These are phyloP conservation scores for Pelargonium myrrhifolium DNA, from an alignment of 441 rosid genomes.

Conservation along the genomic window DNA sequence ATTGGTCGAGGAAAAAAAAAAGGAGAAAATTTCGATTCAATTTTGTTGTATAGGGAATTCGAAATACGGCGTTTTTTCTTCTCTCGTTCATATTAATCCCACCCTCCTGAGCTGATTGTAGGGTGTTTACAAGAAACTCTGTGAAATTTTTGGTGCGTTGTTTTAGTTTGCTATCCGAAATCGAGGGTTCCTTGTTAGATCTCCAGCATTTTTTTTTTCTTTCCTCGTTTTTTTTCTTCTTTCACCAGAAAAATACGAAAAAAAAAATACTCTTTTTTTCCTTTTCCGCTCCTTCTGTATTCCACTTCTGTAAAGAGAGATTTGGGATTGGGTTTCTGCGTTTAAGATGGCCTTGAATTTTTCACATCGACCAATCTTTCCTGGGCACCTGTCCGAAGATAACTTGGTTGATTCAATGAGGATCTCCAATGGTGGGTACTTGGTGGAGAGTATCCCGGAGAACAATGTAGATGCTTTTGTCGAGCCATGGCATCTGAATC, in stretches of 20 bases:
- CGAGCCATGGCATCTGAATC: constrained; percentile 33
- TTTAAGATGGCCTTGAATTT: constrained; percentile 73
- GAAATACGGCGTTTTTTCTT: constrained; percentile 59
- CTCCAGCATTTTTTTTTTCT: constrained; percentile 12
- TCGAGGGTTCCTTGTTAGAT: constrained; percentile 2
- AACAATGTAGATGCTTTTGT: constrained; percentile 33
- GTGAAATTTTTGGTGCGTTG: constrained; percentile 1
- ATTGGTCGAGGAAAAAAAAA: constrained; percentile 33
- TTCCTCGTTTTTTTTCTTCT: constrained; percentile 24
- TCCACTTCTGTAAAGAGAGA: constrained; percentile 22
- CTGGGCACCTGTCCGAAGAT: constrained; percentile 59
- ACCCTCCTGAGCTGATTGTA: not conserved
- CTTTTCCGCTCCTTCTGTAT: constrained; percentile 10
- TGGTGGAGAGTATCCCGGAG: constrained; percentile 39
- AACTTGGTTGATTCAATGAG: constrained; percentile 58
- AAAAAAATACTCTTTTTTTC: constrained; percentile 5
- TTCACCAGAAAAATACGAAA: constrained; percentile 61
- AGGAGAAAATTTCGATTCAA: constrained; percentile 76
- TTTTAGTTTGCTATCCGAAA: constrained; percentile 3
- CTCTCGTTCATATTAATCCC: not conserved
- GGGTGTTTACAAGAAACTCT: constrained; percentile 7
- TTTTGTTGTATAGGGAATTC: constrained; percentile 73
- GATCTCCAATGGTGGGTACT: constrained; percentile 47
- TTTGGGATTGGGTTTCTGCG: constrained; percentile 20
- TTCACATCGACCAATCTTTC: constrained; percentile 58